Conservation (phyloP, 192 early-diverging fungal genomes). For the Kickxella alabastrina region DNA sequence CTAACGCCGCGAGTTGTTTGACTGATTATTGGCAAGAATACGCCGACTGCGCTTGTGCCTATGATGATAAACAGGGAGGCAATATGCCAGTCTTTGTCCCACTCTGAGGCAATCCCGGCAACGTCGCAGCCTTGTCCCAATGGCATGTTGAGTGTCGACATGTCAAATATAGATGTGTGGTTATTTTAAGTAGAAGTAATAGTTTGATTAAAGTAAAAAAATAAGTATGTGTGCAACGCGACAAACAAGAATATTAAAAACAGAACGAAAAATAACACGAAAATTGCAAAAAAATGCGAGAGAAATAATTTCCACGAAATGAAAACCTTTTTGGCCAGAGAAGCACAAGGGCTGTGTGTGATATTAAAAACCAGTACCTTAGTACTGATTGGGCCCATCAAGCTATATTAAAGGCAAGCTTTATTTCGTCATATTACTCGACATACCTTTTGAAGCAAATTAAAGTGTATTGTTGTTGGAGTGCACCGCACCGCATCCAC, state of each 20-base stretch:
- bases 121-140: constrained; percentile 10
- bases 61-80: constrained; percentile 56
- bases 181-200: not conserved
- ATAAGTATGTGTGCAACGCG: not conserved
- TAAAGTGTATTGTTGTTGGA: too few relatives aligned
- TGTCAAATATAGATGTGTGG: not conserved
- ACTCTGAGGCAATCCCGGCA: constrained; percentile 9
- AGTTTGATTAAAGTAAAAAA: not conserved
- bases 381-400: too few relatives aligned
- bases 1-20: constrained; percentile 28
- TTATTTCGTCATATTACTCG: too few relatives aligned
- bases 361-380: too few relatives aligned
- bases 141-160: not conserved
- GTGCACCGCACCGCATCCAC: too few relatives aligned
- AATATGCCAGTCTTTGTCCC: constrained; percentile 51
- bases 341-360: too few relatives aligned
- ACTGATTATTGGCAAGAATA: constrained; percentile 47
- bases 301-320: too few relatives aligned
- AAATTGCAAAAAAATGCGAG: not conserved
- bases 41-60: constrained; percentile 53
- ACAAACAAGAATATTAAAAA: not conserved
- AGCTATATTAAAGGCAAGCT: too few relatives aligned
- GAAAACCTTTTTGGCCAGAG: too few relatives aligned
- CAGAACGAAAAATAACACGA: not conserved
- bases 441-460: too few relatives aligned